Base-by-base conservation (phyloP, 2,329 filamentous ascomycete genomes). In the Sclerotinia glacialis region DNA sequence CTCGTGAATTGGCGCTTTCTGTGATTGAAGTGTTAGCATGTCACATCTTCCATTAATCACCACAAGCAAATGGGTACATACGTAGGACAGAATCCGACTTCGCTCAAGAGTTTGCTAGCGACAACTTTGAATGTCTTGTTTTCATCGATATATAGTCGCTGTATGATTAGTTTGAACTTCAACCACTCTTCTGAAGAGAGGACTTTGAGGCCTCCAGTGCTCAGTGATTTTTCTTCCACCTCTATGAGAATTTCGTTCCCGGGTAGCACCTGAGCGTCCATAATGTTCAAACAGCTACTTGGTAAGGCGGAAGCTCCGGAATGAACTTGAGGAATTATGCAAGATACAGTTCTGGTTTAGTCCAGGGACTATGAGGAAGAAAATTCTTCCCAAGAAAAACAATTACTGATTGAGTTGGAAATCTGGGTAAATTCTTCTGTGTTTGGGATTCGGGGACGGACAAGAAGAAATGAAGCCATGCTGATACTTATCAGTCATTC, bases 1-100 rank as follows among this genome's bases (percentile, higher is more conserved):
- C 63, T 42, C 12, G 9, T 58, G 37, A 65, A 65, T 60, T 65
- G 63, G 21, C 53, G 54, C 40, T 16, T 26, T 14, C 63, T 65
- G 26, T 6, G 5, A 18, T n/a, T 1, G 9, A 8, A 26, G 2
- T 42, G 3, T 63, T 9, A 63, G 11, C 3, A 18, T 37, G 8
- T 37, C 5, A 37, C 9, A 56, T 31, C 21, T 16, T 40, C 11
- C 6, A n/a, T 4, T n/a, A 37, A 5, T 8, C 5, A 37, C 1
- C 5, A 34, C 23, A 16, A 8, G 16, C 23, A n/a, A 26, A n/a
- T 5, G 5, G 2, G 21, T 28, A 59, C 63, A 18, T 26, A 65
- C 42, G 42, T 65, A 37, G 54, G 53, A 1, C n/a, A 21, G 31
- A 59, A 47, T 0, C 55, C 44, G 12, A 46, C 28, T 8, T 47